Evolutionary conservation across 2,329 filamentous ascomycete genomes (phyloP), one percentile per base, ranked within the genome.

Genomic region (Penicillium crustosum): DNA sequence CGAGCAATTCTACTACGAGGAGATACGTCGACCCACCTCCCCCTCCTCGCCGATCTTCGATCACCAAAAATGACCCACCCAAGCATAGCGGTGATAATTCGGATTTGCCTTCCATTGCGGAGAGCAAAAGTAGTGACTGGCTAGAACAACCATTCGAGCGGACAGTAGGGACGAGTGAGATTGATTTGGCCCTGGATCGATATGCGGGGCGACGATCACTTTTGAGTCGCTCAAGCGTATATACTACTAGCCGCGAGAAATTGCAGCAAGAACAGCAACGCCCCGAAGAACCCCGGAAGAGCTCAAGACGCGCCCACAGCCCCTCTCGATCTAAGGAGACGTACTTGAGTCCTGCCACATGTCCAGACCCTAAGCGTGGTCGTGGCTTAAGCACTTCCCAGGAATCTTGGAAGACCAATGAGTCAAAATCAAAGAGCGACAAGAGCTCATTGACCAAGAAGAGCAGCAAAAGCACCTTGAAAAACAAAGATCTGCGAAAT

Each of bases 401-500:
- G 31, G 43, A 63, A 43, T 64, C 68, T 58, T 62, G 44, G 57
- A 55, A 36, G 55, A 61, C 19, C 35, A 58, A 39, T 55, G 48
- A 50, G 63, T 53, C 45, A 17, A 63, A 63, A 15, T 48, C 53
- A 5, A 57, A 59, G 12, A 60, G 54, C 42, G 55, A 55, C 5
- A 71, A 70, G 53, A 66, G 60, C 23, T 53, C 60, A 1, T 49
- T 74, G 52, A 70, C 69, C 0, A 75, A 73, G 55, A 77, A 76
- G 59, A 75, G 71, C 48, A 75, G 75, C 61, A 73, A 67, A 55
- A 73, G 66, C 38, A 73, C 71, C 6, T 59, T 78, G 62, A 71
- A 69, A 42, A 71, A 71, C 33, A 68, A 68, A 13, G 77, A 81
- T 59, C 68, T 81, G 25, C 74, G 75, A 43, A 72, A 75, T 15